Evolutionary conservation across 2,329 filamentous ascomycete species (phyloP).

Genomic region (Neonectria magnoliae): DNA sequence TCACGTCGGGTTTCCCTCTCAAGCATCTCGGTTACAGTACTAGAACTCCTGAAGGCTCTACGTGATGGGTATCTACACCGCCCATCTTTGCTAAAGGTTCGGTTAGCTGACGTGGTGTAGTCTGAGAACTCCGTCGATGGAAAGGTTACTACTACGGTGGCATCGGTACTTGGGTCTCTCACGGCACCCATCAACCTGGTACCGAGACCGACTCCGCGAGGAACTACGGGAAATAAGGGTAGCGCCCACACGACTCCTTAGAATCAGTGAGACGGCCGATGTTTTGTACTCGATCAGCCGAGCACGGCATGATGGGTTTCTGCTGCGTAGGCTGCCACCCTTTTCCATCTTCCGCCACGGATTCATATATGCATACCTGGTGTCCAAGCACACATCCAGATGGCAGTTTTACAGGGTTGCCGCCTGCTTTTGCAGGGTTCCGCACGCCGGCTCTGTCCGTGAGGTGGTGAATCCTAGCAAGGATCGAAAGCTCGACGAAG

Average conservation of each 20-base stretch:
- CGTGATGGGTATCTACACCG: neutral
- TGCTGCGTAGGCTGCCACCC: constrained; percentile 42
- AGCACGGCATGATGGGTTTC: constrained; percentile 50
- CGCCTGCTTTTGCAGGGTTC: constrained; percentile 45
- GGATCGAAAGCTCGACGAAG: constrained; percentile 46
- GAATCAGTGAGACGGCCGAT: constrained; percentile 57
- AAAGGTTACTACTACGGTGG: neutral
- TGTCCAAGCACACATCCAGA: constrained; percentile 55
- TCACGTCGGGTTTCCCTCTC: neutral
- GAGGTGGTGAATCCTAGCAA: constrained; percentile 58
- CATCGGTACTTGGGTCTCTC: neutral
- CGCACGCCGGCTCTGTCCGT: constrained; percentile 41
- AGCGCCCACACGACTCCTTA: constrained; percentile 2
- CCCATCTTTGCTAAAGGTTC: neutral
- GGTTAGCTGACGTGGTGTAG: neutral
- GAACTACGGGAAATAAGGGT: constrained; percentile 10
- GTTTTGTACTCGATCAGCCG: constrained; percentile 55
- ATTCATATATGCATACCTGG: constrained; percentile 52
- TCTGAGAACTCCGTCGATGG: neutral
- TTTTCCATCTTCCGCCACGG: constrained; percentile 28
- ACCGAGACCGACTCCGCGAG: constrained; percentile 14
- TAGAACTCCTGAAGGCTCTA: neutral
- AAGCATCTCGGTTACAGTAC: neutral
- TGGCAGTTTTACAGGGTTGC: constrained; percentile 53
- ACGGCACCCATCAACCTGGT: neutral